phyloP scores from a whole-genome alignment of 345 rosid species.

The Hibiscus tridactylites region DNA sequence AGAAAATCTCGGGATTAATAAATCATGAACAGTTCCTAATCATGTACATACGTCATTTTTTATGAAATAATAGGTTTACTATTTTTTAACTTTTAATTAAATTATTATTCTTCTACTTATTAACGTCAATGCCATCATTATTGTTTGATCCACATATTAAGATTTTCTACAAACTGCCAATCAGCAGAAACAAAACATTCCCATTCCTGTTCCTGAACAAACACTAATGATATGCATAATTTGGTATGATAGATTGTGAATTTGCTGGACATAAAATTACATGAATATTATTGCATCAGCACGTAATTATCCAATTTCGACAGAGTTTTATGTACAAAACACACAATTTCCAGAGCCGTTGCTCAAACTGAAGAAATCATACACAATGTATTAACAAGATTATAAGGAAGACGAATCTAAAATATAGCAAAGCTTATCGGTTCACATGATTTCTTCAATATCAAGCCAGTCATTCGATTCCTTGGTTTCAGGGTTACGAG shows the following conservation, averaged over 20 bases:
- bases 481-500: slow-evolving; percentile 35
- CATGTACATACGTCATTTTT: not conserved
- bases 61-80: not conserved
- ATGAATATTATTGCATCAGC: slow-evolving; percentile 2
- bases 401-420: slow-evolving; percentile 10
- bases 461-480: slow-evolving; percentile 69
- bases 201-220: not conserved
- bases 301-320: not conserved
- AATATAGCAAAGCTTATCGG: not conserved
- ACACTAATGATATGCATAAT: not conserved
- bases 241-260: not conserved
- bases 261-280: not conserved
- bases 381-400: slow-evolving; percentile 25
- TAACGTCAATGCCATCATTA: too few species aligned
- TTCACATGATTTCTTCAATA: slow-evolving; percentile 50
- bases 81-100: not conserved
- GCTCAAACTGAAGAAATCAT: slow-evolving; percentile 19
- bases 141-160: not conserved
- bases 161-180: not conserved
- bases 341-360: slow-evolving; percentile 19
- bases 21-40: not conserved
- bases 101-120: not conserved
- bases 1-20: slow-evolving; percentile 14
- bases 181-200: not conserved
- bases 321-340: slow-evolving; percentile 38